Base-by-base conservation (phyloP, 208 protist species). In the Trypanosoma cruzi region DNA sequence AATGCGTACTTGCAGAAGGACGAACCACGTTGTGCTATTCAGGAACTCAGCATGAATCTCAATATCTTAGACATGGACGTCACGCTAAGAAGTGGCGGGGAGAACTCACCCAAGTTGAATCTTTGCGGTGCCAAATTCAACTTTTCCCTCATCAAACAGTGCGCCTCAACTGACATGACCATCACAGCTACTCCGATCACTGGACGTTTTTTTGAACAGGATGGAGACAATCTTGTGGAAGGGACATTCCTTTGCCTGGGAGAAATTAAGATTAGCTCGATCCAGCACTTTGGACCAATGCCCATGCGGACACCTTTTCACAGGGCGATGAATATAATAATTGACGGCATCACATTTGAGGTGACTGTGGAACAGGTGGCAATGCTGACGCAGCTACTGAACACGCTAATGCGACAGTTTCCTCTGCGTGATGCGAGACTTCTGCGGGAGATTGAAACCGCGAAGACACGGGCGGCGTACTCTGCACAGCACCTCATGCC, bases 251-350 rank as follows among this genome's bases (percentile, higher is more conserved):
- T 96, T 20, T 83, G 78, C 37, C 63, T 85, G 0, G 91, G 88
- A 8, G 75, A 82, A 22, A 81, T 87, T 55, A 71, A 71, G 28
- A 59, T 93, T 22, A 71, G 81, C 13, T 48, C 92, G 4, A 57
- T 87, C 20, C 79, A 81, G 54, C 88, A 94, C 79, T 92, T 88
- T 81, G 91, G 91, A 0, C 83, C 77, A 5, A 85, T 92, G 81
- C 88, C 88, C 40, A 60, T 86, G 37, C 81, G 84, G 29, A 79
- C 82, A 2, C 84, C 84, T 60, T 82, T 96, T 24, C 83, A 96
- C 74, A 77, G 89, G 53, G 58, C 81, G 13, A 73, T 88, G 49
- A 86, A 94, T 29, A 59, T 86, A 2, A 68, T 73, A 60, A 72
- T 90, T 37, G 73, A 75, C 50, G 85, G 82, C 1, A 77, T 90